Base-by-base conservation (phyloP, 2,329 filamentous ascomycete genomes). In the Pseudogymnoascus sp. region DNA sequence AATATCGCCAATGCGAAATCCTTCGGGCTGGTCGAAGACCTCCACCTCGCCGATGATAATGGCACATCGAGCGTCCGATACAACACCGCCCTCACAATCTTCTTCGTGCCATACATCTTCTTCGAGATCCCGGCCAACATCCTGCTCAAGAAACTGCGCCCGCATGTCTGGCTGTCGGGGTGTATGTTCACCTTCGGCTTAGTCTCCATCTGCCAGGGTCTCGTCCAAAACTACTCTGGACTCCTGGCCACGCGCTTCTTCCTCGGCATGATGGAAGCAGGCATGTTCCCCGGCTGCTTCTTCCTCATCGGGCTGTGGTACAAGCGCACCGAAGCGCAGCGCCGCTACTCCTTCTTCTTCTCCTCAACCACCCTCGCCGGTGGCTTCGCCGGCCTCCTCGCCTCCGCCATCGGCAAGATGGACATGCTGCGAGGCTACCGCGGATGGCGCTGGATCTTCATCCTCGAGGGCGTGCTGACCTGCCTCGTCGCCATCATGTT, bases 341-440 rank as follows among this genome's bases (percentile, higher is more conserved):
- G 91, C 71, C 87, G 95, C 31, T 97, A 93, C 77, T 90, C 87
- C 15, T 93, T 97, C 79, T 97, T 97, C 81, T 97, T 97, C 80
- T 87, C 84, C 71, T 90, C 83, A 28, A 93, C 90, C 0, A 89
- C 87, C 0, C 78, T 93, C 3, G 90, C 90, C 1, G 90, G 90
- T 33, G 90, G 91, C 0, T 97, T 96, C 70, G 92, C 91, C 47
- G 92, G 92, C 1, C 82, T 97, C 1, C 81, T 97, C 4, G 93
- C 93, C 0, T 88, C 86, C 1, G 93, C 88, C 0, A 96, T 97
- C 67, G 90, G 90, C n/a, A 90, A 95, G 71, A 93, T 96, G 90
- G 83, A 91, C 67, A 83, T 83, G 2, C 67, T 89, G 10, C 76
- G 79, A 8, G 85, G 84, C 21, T 95, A 93, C 70, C 69, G 75